phyloP scores from a whole-genome alignment of 352 stramenopile genomes.

The Phytophthora quininea region DNA sequence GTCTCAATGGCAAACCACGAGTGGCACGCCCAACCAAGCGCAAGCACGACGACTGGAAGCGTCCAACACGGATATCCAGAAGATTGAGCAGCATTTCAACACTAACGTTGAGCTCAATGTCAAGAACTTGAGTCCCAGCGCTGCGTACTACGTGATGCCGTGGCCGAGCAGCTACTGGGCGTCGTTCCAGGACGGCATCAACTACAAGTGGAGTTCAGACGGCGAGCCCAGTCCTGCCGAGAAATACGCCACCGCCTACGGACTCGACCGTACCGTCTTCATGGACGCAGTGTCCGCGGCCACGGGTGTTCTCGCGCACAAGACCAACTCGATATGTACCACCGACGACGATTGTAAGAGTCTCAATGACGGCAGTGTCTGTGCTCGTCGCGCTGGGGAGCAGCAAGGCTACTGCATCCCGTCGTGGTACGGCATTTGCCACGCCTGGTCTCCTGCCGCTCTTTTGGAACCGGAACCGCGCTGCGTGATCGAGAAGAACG shows the following conservation, averaged over 20 bases:
- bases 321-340: slow-evolving; percentile 19
- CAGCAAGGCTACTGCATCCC: slow-evolving; percentile 38
- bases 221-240: slow-evolving; percentile 13
- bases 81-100: slow-evolving; percentile 43
- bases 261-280: slow-evolving; percentile 28
- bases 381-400: slow-evolving; percentile 26
- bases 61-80: slow-evolving; percentile 32
- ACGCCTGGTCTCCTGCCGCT: slow-evolving; percentile 38
- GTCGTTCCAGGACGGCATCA: slow-evolving; percentile 43
- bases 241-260: slow-evolving; percentile 46
- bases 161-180: slow-evolving; percentile 73
- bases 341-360: slow-evolving; percentile 23
- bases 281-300: slow-evolving; percentile 28
- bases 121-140: slow-evolving; percentile 25
- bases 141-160: slow-evolving; percentile 34
- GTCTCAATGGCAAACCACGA: not conserved
- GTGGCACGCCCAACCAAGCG: slow-evolving; percentile 5
- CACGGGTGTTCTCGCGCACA: slow-evolving; percentile 27
- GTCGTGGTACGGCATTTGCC: slow-evolving; percentile 43
- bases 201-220: not conserved
- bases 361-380: slow-evolving; percentile 20
- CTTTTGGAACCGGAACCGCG: slow-evolving; percentile 36
- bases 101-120: slow-evolving; percentile 35
- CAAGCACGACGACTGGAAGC: slow-evolving; percentile 11
- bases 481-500: slow-evolving; percentile 36